Percentiles rank a stretch among this genome's conserved stretches.
Evolutionary conservation across 139 green algal species (phyloP).

Genomic region (Volvox reticuliferus): DNA sequence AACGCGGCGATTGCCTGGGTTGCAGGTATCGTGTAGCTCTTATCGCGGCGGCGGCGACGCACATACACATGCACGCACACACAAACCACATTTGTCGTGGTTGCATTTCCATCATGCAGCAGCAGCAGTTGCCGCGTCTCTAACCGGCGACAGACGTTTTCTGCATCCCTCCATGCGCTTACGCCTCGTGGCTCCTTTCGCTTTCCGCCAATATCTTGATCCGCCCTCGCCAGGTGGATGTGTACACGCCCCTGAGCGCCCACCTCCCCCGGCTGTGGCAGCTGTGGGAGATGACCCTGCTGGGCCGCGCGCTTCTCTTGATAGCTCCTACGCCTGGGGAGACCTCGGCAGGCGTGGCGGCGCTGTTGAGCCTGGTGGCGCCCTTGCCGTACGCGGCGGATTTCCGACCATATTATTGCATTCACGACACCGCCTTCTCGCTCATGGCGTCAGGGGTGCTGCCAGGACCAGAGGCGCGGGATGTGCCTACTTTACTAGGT

Average conservation of each 20-base stretch:
- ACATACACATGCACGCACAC: too few relatives aligned
- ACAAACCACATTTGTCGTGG: too few relatives aligned
- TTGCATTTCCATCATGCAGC: too few relatives aligned
- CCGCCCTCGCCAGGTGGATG: conserved; percentile 42
- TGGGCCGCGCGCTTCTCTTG: conserved; percentile 86
- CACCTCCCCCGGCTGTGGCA: conserved; percentile 72
- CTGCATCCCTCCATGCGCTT: too few relatives aligned
- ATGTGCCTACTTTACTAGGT: conserved; percentile 82
- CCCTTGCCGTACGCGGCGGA: conserved; percentile 87
- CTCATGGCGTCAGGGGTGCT: conserved; percentile 60
- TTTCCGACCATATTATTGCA: conserved; percentile 94
- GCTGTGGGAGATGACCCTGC: conserved; percentile 90
- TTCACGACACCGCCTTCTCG: conserved; percentile 88
- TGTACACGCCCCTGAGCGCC: conserved; percentile 43
- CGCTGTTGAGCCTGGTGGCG: conserved; percentile 79
- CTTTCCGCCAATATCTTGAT: too few relatives aligned
- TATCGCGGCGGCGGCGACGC: too few relatives aligned
- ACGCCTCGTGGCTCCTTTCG: too few relatives aligned
- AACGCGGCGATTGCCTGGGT: too few relatives aligned
- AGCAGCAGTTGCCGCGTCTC: too few relatives aligned
- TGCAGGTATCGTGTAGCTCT: too few relatives aligned
- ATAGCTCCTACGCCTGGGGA: conserved; percentile 78
- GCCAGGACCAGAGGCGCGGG: conserved; percentile 47
- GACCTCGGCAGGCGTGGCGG: conserved; percentile 74
- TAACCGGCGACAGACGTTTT: too few relatives aligned